Percentiles rank a stretch among this genome's conserved stretches.
Conservation (phyloP, 768 basidiomycete species). For the Pleurotus tuoliensis region DNA sequence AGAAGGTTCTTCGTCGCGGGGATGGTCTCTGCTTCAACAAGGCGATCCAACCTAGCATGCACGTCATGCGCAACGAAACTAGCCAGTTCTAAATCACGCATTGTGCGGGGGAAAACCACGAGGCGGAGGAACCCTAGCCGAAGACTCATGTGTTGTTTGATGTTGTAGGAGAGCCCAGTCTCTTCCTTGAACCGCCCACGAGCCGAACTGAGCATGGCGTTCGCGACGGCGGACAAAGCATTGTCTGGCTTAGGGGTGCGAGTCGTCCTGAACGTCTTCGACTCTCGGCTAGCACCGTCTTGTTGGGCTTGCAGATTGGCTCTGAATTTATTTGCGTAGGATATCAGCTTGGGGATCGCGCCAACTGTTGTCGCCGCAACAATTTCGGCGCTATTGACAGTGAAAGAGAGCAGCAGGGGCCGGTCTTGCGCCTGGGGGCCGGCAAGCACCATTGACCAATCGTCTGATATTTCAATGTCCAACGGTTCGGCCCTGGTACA, state of each 20-base stretch:
- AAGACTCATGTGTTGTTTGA: slow-evolving; percentile 74
- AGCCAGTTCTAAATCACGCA: slow-evolving; percentile 74
- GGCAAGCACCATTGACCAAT: slow-evolving; percentile 63
- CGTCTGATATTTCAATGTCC: slow-evolving; percentile 69
- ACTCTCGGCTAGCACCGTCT: slow-evolving; percentile 75
- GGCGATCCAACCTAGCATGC: slow-evolving; percentile 65
- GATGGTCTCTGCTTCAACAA: slow-evolving; percentile 44
- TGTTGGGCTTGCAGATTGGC: slow-evolving; percentile 69
- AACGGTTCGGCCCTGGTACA: slow-evolving; percentile 69
- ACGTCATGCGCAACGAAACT: slow-evolving; percentile 69
- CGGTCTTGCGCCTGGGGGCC: slow-evolving; percentile 36
- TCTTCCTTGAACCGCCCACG: slow-evolving; percentile 71
- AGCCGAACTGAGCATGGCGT: slow-evolving; percentile 77
- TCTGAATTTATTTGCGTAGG: slow-evolving; percentile 71
- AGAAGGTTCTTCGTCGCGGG: slow-evolving; percentile 62
- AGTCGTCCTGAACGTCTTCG: slow-evolving; percentile 69
- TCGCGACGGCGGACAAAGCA: slow-evolving; percentile 80
- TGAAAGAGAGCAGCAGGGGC: slow-evolving; percentile 70
- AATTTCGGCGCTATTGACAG: slow-evolving; percentile 66
- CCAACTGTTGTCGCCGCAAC: slow-evolving; percentile 65
- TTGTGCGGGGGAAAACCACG: slow-evolving; percentile 74
- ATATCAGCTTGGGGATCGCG: slow-evolving; percentile 73
- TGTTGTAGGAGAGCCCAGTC: slow-evolving; percentile 50
- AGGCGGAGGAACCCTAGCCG: slow-evolving; percentile 61
- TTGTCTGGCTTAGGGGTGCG: slow-evolving; percentile 74